These are phyloP conservation scores for Blastomyces silverae DNA, from an alignment of 2,329 filamentous ascomycete genomes.

Conservation along the genomic window DNA sequence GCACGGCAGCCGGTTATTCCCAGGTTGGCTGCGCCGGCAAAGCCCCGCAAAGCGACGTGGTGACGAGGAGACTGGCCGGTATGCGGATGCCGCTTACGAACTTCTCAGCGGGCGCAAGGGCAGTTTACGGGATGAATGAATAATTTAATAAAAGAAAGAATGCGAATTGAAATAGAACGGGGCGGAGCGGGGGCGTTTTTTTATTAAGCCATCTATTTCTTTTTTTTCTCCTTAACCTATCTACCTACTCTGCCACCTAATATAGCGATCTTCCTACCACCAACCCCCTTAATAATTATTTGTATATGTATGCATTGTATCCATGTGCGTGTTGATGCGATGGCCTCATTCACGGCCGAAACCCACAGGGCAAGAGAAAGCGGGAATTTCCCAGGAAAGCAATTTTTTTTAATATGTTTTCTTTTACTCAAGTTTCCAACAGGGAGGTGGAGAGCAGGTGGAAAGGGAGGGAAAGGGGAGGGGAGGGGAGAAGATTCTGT, in stretches of 20 bases:
- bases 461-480: too few relatives aligned
- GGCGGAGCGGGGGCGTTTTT: neutral
- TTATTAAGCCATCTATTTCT: neutral
- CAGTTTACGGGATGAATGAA: constrained; percentile 5
- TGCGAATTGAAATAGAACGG: neutral
- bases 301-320: neutral
- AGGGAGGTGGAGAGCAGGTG: too few relatives aligned
- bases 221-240: neutral
- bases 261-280: neutral
- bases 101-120: constrained; percentile 21
- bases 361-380: neutral
- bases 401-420: neutral
- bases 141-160: neutral
- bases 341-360: neutral
- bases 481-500: neutral
- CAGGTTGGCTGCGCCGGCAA: constrained; percentile 33
- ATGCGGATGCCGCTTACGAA: constrained; percentile 36
- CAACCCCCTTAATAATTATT: neutral
- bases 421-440: too few relatives aligned
- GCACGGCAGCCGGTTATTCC: constrained; percentile 32
- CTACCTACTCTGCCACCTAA: neutral
- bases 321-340: neutral
- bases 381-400: neutral
- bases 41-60: constrained; percentile 35
- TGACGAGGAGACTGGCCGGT: constrained; percentile 34